Conservation (phyloP, 495 filamentous ascomycete genomes). For the Lasiosphaeria hispida region DNA sequence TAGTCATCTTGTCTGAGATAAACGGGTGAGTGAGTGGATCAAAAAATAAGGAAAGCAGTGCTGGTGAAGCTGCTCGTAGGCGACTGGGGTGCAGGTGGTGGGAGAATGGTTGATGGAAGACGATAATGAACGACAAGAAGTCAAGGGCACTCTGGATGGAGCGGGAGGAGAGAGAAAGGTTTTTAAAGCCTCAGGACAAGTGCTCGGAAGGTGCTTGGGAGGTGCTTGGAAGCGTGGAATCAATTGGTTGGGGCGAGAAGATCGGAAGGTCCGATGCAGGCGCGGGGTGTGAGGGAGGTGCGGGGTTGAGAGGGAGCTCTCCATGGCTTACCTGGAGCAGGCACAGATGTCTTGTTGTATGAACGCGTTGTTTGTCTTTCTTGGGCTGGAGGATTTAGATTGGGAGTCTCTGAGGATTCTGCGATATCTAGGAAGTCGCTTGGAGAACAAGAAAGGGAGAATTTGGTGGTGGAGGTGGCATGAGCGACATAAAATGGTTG, state of each 20-base stretch:
- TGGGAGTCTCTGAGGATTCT: neutral
- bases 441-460: conserved; percentile 1
- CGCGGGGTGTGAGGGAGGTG: conserved; percentile 25
- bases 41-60: neutral
- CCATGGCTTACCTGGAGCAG: conserved; percentile 21
- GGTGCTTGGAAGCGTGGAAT: conserved; percentile 13
- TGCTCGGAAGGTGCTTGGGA: conserved; percentile 11
- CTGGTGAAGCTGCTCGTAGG: conserved; percentile 3
- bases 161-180: conserved; percentile 27
- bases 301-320: conserved; percentile 26
- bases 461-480: conserved; percentile 28
- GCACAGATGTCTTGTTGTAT: neutral
- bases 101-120: conserved; percentile 7
- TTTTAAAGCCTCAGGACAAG: conserved; percentile 23
- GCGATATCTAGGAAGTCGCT: neutral
- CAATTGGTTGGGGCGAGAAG: conserved; percentile 12
- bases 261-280: conserved; percentile 31
- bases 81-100: neutral
- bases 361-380: conserved; percentile 1
- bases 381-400: neutral
- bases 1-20: conserved; percentile 39
- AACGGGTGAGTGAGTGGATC: neutral
- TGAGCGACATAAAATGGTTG: conserved; percentile 37
- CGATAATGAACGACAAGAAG: conserved; percentile 16
- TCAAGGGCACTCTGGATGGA: conserved; percentile 15